phyloP scores from a whole-genome alignment of 139 green algal genomes.

The Chlorella sp. region DNA sequence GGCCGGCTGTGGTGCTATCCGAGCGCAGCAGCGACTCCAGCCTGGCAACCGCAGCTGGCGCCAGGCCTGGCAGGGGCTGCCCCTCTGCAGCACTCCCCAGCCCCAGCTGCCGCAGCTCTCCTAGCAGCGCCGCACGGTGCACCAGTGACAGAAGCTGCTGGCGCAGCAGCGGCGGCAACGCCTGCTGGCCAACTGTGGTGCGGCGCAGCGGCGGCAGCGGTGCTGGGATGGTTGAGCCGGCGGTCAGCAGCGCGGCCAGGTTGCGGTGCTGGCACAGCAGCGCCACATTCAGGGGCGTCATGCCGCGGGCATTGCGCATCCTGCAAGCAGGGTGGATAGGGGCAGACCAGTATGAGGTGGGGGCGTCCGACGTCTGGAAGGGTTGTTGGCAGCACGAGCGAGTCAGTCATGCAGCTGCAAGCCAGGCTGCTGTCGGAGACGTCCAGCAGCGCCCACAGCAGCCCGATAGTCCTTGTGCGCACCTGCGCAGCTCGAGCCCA shows the following conservation, averaged over 20 bases:
- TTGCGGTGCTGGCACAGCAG: constrained; percentile 25
- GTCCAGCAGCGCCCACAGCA: no score
- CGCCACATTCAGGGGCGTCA: constrained; percentile 29
- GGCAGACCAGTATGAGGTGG: background rate
- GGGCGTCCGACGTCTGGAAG: no score
- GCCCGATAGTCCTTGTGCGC: background rate
- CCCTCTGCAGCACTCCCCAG: background rate
- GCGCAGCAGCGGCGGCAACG: constrained; percentile 23
- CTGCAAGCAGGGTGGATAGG: background rate
- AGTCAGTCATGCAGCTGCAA: no score
- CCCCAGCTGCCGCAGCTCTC: constrained; percentile 15
- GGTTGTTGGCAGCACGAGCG: no score
- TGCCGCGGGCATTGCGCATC: constrained; percentile 28
- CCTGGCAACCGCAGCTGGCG: background rate
- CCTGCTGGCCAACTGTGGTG: background rate
- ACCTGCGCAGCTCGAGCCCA: constrained; percentile 20
- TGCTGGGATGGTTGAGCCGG: background rate
- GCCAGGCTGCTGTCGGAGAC: no score
- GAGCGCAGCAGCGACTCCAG: constrained; percentile 9
- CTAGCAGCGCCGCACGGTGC: constrained; percentile 20
- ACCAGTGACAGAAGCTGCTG: constrained; percentile 34
- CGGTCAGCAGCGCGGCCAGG: constrained; percentile 9
- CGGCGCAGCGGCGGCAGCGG: background rate
- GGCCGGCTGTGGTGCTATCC: constrained; percentile 1
- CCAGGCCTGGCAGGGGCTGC: background rate